Evolutionary conservation across 768 basidiomycete species (phyloP).

Genomic region (Omphalotus guepiniiformis): DNA sequence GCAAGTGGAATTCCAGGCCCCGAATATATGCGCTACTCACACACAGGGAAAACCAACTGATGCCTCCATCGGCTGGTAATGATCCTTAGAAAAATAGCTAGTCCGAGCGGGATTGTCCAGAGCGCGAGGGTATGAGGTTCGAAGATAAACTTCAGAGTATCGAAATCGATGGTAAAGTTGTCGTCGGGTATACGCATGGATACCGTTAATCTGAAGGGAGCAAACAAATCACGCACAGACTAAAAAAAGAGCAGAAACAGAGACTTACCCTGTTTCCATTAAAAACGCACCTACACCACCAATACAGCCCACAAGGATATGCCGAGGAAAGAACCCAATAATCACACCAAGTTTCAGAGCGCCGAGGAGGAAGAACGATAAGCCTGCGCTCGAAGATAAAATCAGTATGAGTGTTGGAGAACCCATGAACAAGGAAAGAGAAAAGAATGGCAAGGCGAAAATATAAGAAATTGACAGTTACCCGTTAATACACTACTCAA

Average conservation of each 20-base stretch:
- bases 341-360: conserved; percentile 77
- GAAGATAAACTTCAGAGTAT: conserved; percentile 66
- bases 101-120: conserved; percentile 74
- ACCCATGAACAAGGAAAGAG: conserved; percentile 2
- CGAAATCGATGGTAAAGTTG: conserved; percentile 63
- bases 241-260: not conserved
- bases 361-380: conserved; percentile 86
- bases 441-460: conserved; percentile 3
- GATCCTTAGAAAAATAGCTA: conserved; percentile 74
- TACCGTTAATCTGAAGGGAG: conserved; percentile 63
- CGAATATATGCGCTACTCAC: conserved; percentile 39
- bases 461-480: conserved; percentile 22
- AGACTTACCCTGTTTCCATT: conserved; percentile 77
- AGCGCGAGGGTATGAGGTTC: conserved; percentile 58
- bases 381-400: conserved; percentile 37
- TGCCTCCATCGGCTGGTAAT: conserved; percentile 80
- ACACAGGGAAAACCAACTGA: conserved; percentile 88
- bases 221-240: not conserved
- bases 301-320: conserved; percentile 95
- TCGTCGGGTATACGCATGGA: conserved; percentile 79
- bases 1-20: not conserved
- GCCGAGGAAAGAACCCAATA: conserved; percentile 94
- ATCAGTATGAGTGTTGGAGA: conserved; percentile 11
- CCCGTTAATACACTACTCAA: conserved; percentile 87
- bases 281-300: conserved; percentile 96